A percentile compares a stretch with the other conserved stretches of the same genome.
phyloP scores from a whole-genome alignment of 1,284 basidiomycete species.

The Pseudozyma hubeiensis region DNA sequence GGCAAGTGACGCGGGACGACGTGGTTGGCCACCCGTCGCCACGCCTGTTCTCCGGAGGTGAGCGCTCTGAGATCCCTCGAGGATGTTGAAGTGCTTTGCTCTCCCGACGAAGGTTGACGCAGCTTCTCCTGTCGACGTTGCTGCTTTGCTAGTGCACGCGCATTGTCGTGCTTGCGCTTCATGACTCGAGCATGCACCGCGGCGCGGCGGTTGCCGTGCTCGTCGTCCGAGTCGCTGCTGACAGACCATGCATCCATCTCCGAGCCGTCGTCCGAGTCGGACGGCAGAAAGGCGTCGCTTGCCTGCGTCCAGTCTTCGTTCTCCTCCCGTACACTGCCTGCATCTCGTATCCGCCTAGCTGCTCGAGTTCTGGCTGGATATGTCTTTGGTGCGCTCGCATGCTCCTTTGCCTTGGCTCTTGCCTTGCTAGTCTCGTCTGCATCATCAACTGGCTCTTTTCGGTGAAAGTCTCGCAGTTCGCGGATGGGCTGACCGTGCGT shows the following conservation, averaged over 20 bases:
- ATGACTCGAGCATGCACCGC: constrained; percentile 34
- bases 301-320: constrained; percentile 22
- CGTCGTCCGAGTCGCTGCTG: constrained; percentile 39
- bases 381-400: constrained; percentile 10
- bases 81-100: neutral
- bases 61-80: constrained; percentile 32
- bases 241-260: constrained; percentile 44
- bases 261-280: constrained; percentile 48
- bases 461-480: constrained; percentile 41
- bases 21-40: constrained; percentile 50
- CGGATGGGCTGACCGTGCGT: constrained; percentile 42
- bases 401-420: constrained; percentile 16
- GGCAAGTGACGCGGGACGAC: constrained; percentile 56
- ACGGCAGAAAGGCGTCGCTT: constrained; percentile 39
- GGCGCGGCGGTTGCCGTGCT: constrained; percentile 28
- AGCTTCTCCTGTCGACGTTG: constrained; percentile 27
- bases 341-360: too few species aligned
- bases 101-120: constrained; percentile 6
- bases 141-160: constrained; percentile 16
- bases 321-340: too few species aligned
- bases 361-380: constrained; percentile 3
- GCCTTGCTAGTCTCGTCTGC: constrained; percentile 8
- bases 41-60: constrained; percentile 44
- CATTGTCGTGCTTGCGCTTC: constrained; percentile 30
- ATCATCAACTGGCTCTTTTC: constrained; percentile 18